Evolutionary conservation across 2,329 filamentous ascomycete genomes (phyloP).

Genomic region (Fusarium sp.): DNA sequence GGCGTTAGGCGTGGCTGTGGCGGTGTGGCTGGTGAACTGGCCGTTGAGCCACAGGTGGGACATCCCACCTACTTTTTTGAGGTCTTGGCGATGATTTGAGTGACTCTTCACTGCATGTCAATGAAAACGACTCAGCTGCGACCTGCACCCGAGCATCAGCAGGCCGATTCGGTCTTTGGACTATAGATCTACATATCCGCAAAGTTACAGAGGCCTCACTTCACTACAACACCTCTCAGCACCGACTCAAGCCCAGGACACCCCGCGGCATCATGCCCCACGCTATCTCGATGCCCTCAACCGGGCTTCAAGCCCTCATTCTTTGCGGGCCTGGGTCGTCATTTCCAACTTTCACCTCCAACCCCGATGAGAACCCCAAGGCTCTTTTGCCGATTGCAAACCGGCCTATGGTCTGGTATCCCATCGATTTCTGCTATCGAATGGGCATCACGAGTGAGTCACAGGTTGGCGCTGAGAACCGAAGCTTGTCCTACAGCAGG

Average conservation of each 20-base stretch:
- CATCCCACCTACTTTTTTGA: conserved; percentile 43
- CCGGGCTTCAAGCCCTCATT: conserved; percentile 85
- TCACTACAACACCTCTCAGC: not conserved
- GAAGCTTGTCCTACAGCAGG: not conserved
- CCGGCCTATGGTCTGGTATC: conserved; percentile 90
- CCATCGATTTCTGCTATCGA: conserved; percentile 86
- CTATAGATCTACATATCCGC: not conserved
- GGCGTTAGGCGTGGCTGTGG: not conserved
- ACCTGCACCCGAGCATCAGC: conserved; percentile 11
- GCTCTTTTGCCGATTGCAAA: conserved; percentile 86
- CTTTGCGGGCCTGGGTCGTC: conserved; percentile 86
- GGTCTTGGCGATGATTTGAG: conserved; percentile 42
- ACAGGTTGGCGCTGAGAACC: not conserved
- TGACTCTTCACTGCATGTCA: conserved; percentile 45
- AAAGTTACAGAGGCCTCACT: not conserved
- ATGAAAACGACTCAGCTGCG: conserved; percentile 37
- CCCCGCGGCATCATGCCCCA: conserved; percentile 72
- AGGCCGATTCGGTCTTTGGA: not conserved
- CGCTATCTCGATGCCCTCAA: conserved; percentile 77
- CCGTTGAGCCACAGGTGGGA: conserved; percentile 43
- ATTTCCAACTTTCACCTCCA: conserved; percentile 85
- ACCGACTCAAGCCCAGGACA: conserved; percentile 17
- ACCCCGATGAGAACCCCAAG: conserved; percentile 84
- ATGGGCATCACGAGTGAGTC: conserved; percentile 79
- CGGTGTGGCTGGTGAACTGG: conserved; percentile 22